Percentiles rank a stretch among this genome's conserved stretches.
phyloP scores from a whole-genome alignment of 2,329 filamentous ascomycete genomes.

The Botrytis galanthina region DNA sequence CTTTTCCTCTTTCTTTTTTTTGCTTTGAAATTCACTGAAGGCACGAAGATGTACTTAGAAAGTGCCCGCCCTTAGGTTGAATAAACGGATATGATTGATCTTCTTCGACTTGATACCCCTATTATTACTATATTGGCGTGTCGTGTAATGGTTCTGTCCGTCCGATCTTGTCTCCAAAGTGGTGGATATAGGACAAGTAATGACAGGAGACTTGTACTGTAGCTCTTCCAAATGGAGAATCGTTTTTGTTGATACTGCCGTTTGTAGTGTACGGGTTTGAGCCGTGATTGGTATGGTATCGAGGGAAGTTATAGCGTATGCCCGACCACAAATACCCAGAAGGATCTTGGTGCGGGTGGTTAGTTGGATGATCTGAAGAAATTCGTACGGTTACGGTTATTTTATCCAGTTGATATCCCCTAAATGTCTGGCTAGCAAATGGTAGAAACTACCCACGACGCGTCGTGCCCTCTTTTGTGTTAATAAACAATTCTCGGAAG shows the following conservation, averaged over 20 bases:
- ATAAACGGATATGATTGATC: neutral
- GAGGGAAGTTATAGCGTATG: neutral
- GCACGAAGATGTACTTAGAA: neutral
- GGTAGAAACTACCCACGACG: neutral
- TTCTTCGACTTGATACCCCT: slow-evolving; percentile 11
- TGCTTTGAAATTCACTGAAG: neutral
- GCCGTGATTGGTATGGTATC: neutral
- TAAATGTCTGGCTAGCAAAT: slow-evolving; percentile 10
- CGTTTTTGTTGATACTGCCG: neutral
- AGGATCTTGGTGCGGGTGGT: neutral
- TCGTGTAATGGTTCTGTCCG: slow-evolving; percentile 24
- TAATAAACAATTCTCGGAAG: slow-evolving; percentile 6
- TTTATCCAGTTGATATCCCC: neutral
- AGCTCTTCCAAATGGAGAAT: slow-evolving; percentile 21
- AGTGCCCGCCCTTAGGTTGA: neutral
- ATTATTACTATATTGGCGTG: slow-evolving; percentile 7
- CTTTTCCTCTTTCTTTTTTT: neutral
- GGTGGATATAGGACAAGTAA: slow-evolving; percentile 19
- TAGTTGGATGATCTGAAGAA: neutral
- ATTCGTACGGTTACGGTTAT: neutral
- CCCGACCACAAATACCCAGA: neutral
- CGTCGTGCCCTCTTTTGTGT: neutral
- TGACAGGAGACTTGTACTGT: slow-evolving; percentile 20
- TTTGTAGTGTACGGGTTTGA: neutral
- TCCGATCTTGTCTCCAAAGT: slow-evolving; percentile 30